Base-by-base conservation (phyloP, 2,329 filamentous ascomycete genomes). In the Alternaria triticina region DNA sequence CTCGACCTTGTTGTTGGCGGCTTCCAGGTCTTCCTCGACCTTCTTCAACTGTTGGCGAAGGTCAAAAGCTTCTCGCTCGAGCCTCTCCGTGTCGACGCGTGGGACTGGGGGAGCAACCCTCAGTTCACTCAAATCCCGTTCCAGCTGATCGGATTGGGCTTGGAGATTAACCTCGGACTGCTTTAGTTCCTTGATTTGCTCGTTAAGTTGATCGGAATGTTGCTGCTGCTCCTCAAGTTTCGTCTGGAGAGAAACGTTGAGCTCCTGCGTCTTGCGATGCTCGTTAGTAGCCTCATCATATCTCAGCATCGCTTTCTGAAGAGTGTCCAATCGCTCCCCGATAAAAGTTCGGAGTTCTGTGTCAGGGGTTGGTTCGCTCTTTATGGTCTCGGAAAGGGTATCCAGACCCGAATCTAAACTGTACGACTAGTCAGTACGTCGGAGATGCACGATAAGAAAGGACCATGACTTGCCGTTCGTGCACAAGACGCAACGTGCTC, bases 321-420 rank as follows among this genome's bases (percentile, higher is more conserved):
- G 51, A 27, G 17, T 20, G 5, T 67, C 27, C 13, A 76, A 13
- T 27, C 76, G 66, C 10, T 66, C 55, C 15, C 56, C 54, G 13
- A 77, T 59, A 23, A 52, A 61, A 0, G n/a, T 30, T 12, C 65
- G 58, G 6, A 75, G 33, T 5, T 66, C 57, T 1, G 65, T 60
- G 1, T 45, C 67, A 3, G 57, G 36, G 4, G 55, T 40, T 4
- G 22, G 15, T 11, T 58, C 63, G 11, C 8, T 47, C 3, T 64
- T 28, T 4, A 67, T 43, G 2, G 51, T 64, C 0, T 28, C 22
- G 3, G 56, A 56, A 3, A 78, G 22, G 13, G 49, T 43, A 20
- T 54, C 49, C 8, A 77, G 57, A 23, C 67, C 72, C 3, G 68
- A 59, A n/a, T 67, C 57, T 12, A 77, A 43, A 5, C 74, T 77